These are phyloP conservation scores for Orobanche coerulescens DNA, from an alignment of 257 asterid genomes.

Conservation along the genomic window DNA sequence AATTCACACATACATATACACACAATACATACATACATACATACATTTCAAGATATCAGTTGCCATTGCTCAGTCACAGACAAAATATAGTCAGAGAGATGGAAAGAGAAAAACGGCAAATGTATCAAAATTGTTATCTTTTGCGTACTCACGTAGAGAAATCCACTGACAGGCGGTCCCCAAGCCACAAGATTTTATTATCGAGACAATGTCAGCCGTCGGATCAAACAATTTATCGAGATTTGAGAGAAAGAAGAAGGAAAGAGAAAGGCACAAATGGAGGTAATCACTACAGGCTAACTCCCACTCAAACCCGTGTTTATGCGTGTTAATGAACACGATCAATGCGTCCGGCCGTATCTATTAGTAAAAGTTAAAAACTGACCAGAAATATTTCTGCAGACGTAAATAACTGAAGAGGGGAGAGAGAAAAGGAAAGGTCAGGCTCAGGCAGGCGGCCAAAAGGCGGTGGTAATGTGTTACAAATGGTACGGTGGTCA, in stretches of 20 bases:
- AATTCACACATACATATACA: not conserved
- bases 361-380: not conserved
- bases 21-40: not conserved
- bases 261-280: not conserved
- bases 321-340: not conserved
- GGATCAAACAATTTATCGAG: slow-evolving; percentile 31
- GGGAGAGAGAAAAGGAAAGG: slow-evolving; percentile 22
- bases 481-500: slow-evolving; percentile 44
- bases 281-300: slow-evolving; percentile 19
- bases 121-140: slow-evolving; percentile 9
- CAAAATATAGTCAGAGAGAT: not conserved
- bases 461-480: slow-evolving; percentile 39
- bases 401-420: slow-evolving; percentile 1
- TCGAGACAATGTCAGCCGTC: slow-evolving; percentile 21
- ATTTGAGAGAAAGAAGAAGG: slow-evolving; percentile 20
- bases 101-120: not conserved
- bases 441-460: slow-evolving; percentile 32
- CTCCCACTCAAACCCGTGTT: slow-evolving; percentile 15
- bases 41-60: not conserved
- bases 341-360: slow-evolving; percentile 1
- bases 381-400: not conserved
- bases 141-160: slow-evolving; percentile 28
- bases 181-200: slow-evolving; percentile 27
- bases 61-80: not conserved
- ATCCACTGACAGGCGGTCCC: slow-evolving; percentile 22